phyloP scores from a whole-genome alignment of 2,329 filamentous ascomycete species.

The Cordyceps cicadae region DNA sequence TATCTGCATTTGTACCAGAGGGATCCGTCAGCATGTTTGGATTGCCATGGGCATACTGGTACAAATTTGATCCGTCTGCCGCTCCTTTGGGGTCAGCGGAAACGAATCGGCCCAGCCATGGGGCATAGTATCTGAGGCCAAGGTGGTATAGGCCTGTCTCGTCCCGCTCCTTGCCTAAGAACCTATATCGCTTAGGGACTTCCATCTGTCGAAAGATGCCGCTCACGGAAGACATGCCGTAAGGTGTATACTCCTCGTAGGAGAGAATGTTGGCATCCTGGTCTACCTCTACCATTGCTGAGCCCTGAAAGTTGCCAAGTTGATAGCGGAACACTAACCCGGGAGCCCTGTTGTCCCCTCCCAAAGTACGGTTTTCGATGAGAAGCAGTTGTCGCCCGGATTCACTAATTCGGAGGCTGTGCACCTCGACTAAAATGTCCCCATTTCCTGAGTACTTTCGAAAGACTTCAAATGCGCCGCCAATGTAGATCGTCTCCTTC shows the following conservation, averaged over 20 bases:
- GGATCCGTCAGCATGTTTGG: constrained; percentile 11
- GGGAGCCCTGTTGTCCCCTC: constrained; percentile 12
- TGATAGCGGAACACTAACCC: constrained; percentile 12
- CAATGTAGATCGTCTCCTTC: constrained; percentile 13
- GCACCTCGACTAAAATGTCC: not conserved
- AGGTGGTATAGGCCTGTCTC: constrained; percentile 22
- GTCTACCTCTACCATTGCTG: constrained; percentile 19
- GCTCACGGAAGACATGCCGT: constrained; percentile 17
- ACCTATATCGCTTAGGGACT: constrained; percentile 20
- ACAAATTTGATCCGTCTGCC: constrained; percentile 16
- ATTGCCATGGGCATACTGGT: constrained; percentile 13
- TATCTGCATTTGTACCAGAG: not conserved
- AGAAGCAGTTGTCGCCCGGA: constrained; percentile 9
- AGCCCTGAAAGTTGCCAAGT: constrained; percentile 10
- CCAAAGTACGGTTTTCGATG: constrained; percentile 9
- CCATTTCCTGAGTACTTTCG: not conserved
- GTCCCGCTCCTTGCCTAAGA: constrained; percentile 16
- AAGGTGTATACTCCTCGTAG: constrained; percentile 25
- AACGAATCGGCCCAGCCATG: constrained; percentile 20
- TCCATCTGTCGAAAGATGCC: constrained; percentile 3
- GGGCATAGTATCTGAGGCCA: constrained; percentile 20
- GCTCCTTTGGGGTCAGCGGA: constrained; percentile 18
- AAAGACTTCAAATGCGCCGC: constrained; percentile 12
- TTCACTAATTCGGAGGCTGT: constrained; percentile 9
- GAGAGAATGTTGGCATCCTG: constrained; percentile 18